Evolutionary conservation across 2,329 filamentous ascomycete genomes (phyloP), one percentile per base, ranked within the genome.

Genomic region (Diaporthe sp.): DNA sequence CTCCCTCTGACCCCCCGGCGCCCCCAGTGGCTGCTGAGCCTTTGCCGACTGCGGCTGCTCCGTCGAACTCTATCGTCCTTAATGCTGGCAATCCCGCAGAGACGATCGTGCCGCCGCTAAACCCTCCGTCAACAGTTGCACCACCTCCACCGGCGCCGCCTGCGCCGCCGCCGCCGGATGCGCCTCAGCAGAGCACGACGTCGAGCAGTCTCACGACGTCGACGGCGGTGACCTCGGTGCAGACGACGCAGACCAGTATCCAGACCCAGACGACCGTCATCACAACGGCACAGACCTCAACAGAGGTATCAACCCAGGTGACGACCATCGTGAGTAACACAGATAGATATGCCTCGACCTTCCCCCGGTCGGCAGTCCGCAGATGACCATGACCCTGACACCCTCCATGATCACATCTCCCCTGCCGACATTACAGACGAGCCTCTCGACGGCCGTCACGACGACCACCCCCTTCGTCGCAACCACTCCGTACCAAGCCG

Each of bases 311-410:
- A 39, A 68, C 65, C 22, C 65, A 68, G 22, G 47, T 68, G 31
- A 68, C 65, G 65, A 68, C 47, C 65, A 68, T 68, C 31, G 65
- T 68, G 65, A 68, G 65, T 68, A 53, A 53, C 47, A 68, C 31
- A 53, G 22, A 68, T 17, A 53, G 31, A 34, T 39, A 34, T 39
- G 5, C 28, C 20, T n/a, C 47, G 63, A 39, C 44, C 31, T 39
- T 4, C 1, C 22, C 22, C 31, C 3, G 44, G 65, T 68, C 65
- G 65, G 13, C 2, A 68, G 47, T 53, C 34, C 22, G 13, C 13
- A 8, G 13, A 68, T 53, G 65, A 53, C 47, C 65, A 37, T 53
- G 47, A 39, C 47, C 65, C 65, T 68, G 25, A 68, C 65, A 28
- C 53, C 65, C 65, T 28, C 25, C 65, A 28, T 25, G 65, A 42